phyloP scores from a whole-genome alignment of 106 monocot species.

The Agapanthus africanus region DNA sequence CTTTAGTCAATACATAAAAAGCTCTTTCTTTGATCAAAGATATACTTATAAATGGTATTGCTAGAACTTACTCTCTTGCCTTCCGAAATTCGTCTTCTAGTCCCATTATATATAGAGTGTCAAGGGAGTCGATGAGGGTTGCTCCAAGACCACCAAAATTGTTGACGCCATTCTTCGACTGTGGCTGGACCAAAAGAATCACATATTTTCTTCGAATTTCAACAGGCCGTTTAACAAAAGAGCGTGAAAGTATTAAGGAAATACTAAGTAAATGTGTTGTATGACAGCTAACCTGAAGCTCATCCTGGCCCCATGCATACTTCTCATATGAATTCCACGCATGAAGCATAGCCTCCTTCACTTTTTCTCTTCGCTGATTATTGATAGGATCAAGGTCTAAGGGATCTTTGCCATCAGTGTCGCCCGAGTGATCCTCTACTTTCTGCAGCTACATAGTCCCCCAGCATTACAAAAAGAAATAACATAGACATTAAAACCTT shows the following conservation, averaged over 20 bases:
- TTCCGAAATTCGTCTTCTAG: constrained; percentile 74
- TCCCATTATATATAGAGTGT: constrained; percentile 93
- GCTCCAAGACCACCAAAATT: constrained; percentile 98
- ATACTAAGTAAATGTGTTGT: neutral
- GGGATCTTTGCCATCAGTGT: constrained; percentile 11
- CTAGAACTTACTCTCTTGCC: constrained; percentile 78
- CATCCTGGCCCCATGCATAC: constrained; percentile 94
- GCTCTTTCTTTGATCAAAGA: no score
- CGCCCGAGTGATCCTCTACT: constrained; percentile 21
- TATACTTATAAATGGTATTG: neutral
- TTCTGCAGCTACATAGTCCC: constrained; percentile 36
- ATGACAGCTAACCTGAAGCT: constrained; percentile 28
- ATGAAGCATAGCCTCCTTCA: constrained; percentile 96
- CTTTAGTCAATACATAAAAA: no score
- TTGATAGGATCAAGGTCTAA: constrained; percentile 50
- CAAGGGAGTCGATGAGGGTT: constrained; percentile 85
- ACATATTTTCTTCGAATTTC: neutral
- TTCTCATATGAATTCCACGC: constrained; percentile 93
- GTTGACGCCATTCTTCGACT: constrained; percentile 74
- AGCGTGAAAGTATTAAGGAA: constrained; percentile 40
- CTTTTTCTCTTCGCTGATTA: constrained; percentile 72
- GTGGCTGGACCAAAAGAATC: constrained; percentile 48
- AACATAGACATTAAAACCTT: neutral
- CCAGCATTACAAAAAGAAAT: neutral
- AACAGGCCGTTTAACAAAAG: constrained; percentile 11